Base-by-base conservation (phyloP, 257 asterid genomes). In the Marsdenia floribunda region DNA sequence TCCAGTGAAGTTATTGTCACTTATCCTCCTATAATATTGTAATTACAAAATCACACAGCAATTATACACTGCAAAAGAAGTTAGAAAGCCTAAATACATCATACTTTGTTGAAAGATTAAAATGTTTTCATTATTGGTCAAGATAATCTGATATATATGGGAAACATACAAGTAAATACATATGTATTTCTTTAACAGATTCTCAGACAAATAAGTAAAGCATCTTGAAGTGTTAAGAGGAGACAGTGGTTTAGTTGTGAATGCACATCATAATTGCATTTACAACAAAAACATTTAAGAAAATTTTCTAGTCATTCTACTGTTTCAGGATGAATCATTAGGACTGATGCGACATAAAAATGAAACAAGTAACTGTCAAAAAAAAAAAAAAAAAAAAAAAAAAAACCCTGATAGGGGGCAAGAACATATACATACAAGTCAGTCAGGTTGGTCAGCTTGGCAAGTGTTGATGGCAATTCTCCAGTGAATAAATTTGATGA, bases 1-100 rank as follows among this genome's bases (percentile, higher is more conserved):
- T 81, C 97, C 98, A 16, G 92, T 87, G 92, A 94, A 89, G 84
- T 91, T 89, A 79, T 90, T 93, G 90, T 90, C 97, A 77, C 87
- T 87, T 78, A 94, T 82, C 91, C 97, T 88, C 89, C 98, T 94
- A 74, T 8, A 71, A 19, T 40, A 53, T 44, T 1, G 44, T 19
- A 78, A 59, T 33, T 1, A 5, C 16, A 42, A 10, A 21, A 33
- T 75, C 64, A 64, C 57, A 40, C 24, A 5, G 5, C 2, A 35
- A 64, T 16, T 9, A 64, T 10, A 59, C 67, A 60, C 40, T 13
- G 42, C 18, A 12, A 5, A 67, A 37, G 15, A 67, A 67, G 22
- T 22, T 16, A 66, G 7, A 8, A 15, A 38, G 47, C 29, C 24
- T 37, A 66, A 38, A 8, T 38, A 6, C 40, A 66, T 18, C 49